Conservation (phyloP, 1,284 basidiomycete species). For the Schizophyllum amplum region DNA sequence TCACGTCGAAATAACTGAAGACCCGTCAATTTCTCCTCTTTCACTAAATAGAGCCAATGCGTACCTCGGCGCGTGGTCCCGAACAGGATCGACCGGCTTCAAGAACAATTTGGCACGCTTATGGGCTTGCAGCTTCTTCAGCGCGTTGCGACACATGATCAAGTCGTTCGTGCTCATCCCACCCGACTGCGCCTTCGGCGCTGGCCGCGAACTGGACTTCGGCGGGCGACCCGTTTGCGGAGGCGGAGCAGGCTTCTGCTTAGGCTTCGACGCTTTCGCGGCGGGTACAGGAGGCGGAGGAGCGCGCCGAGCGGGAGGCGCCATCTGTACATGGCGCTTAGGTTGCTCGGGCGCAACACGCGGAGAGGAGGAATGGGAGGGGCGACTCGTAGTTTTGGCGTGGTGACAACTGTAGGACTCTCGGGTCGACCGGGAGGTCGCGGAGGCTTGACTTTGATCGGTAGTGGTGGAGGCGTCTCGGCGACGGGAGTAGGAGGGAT, state of each 20-base stretch:
- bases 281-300: conserved; percentile 20
- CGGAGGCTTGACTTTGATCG: conserved; percentile 7
- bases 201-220: conserved; percentile 37
- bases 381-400: neutral
- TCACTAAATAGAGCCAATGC: conserved; percentile 17
- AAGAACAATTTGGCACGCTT: conserved; percentile 72
- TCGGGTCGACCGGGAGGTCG: conserved; percentile 26
- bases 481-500: conserved; percentile 70
- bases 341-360: neutral
- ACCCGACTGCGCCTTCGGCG: conserved; percentile 66
- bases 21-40: conserved; percentile 4
- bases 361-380: neutral
- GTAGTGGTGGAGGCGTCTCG: conserved; percentile 36
- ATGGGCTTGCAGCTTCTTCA: conserved; percentile 74
- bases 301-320: conserved; percentile 9
- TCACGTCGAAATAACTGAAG: conserved; percentile 79
- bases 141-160: conserved; percentile 69
- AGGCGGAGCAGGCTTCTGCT: conserved; percentile 2
- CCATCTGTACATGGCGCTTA: neutral
- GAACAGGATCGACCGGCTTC: conserved; percentile 85
- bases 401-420: conserved; percentile 30
- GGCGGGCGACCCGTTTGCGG: conserved; percentile 20
- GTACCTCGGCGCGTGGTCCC: conserved; percentile 80
- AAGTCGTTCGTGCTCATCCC: conserved; percentile 82
- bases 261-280: conserved; percentile 18